Evolutionary conservation across 2,329 filamentous ascomycete genomes (phyloP), one percentile per base, ranked within the genome.

Genomic region (Catunica adiposa): DNA sequence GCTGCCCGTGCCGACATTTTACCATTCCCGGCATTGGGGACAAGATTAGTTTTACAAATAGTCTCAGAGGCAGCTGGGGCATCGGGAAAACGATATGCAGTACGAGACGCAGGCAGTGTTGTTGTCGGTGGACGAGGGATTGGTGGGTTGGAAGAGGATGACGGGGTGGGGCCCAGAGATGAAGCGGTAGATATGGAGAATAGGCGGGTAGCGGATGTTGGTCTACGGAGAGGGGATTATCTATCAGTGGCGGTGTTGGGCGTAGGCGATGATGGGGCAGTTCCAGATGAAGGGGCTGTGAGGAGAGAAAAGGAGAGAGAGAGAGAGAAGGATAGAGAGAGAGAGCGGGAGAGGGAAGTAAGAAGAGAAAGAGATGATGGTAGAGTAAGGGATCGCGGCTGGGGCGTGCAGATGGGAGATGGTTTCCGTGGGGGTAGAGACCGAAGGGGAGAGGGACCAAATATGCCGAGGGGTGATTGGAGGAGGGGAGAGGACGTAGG

Each of bases 161-260:
- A 59, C 65, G 65, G 73, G 34, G 53, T 25, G 77, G 77, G 7
- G 82, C 6, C 58, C 65, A 63, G 59, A 62, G 61, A 61, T 62
- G 63, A 60, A 65, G 65, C 73, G 73, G 34, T 54, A 20, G 77
- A 77, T 4, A 82, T 86, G 26, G 76, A 79, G 9, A 74, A 81
- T 26, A 90, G 84, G 70, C 89, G 86, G 7, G 69, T 97, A 31
- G 74, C 74, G 38, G 86, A 94, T 55, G 81, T 79, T 34, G 78
- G 83, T 22, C 94, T 95, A 63, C 84, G 95, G 9, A 84, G 92
- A 60, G 90, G 90, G 0, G 90, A 97, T 67, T 94, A 85, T 64
- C 75, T 97, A 42, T 83, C 84, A 57, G 90, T 86, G 66, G 86
- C 87, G 3, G 82, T 95, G 58, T 72, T 90, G 56, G 82, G 86